Base-by-base conservation (phyloP, 345 rosid genomes). In the Noccaea caerulescens region DNA sequence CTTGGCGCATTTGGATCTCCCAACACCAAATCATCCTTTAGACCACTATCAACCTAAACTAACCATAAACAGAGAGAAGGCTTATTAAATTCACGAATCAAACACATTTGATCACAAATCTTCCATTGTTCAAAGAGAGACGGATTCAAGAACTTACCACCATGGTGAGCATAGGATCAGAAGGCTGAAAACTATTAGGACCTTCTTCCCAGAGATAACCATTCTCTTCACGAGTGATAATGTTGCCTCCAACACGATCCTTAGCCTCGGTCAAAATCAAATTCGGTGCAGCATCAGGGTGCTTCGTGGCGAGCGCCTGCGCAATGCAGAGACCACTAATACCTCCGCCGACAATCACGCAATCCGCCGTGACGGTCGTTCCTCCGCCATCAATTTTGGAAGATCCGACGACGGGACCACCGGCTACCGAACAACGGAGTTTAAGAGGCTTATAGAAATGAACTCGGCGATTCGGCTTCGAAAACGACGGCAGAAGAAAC, bases 191-290 rank as follows among this genome's bases (percentile, higher is more conserved):
- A 55, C 98, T 93, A 73, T 93, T 93, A 13, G 98, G 97, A 8
- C 94, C 96, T 80, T 91, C 97, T 78, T 93, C 97, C 97, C 98
- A 91, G 0, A 93, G 81, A 81, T 82, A 91, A 7, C 97, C 98
- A 65, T 87, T 91, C 66, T 81, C 80, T 82, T 93, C 94, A 39
- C 92, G 72, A 61, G 98, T 85, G 47, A 63, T 86, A 77, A 93
- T 87, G 76, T 91, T 89, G 70, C 98, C 97, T 16, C 97, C 97
- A 46, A 86, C 91, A 46, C 93, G 90, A 50, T 84, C 91, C 73
- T 79, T 85, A 61, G 96, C 90, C 75, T 91, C 97, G 2, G 97
- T 89, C 71, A 93, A 89, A 47, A 93, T 81, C 80, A 93, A 85
- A 69, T 88, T 83, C 23, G 88, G 81, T 58, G 84, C 90, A 32